Conservation (phyloP, 202 grass and related monocot genomes). For the Musa balbisiana region DNA sequence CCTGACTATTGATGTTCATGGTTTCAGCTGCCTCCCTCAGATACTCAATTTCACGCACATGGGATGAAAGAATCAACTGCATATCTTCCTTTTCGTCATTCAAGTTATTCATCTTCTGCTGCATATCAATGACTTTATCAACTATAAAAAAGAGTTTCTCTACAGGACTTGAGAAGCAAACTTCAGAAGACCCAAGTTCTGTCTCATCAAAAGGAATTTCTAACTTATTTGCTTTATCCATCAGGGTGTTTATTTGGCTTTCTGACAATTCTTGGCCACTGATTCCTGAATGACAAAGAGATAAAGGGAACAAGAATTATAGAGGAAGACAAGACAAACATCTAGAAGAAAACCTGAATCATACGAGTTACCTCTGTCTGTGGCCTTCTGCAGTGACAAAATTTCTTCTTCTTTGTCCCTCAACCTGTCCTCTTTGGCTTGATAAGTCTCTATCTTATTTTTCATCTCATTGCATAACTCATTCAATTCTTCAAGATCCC, state of each 20-base stretch:
- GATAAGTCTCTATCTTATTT: constrained; percentile 45
- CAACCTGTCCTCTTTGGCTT: constrained; percentile 42
- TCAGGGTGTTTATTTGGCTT: constrained; percentile 57
- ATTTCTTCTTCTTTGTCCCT: constrained; percentile 61
- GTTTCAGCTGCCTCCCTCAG: constrained; percentile 55
- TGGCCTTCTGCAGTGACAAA: constrained; percentile 30
- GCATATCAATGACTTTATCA: constrained; percentile 59
- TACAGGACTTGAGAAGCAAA: constrained; percentile 38
- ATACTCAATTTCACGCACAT: constrained; percentile 55
- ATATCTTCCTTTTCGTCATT: constrained; percentile 74
- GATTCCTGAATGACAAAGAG: constrained; percentile 35
- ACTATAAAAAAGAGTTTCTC: constrained; percentile 62
- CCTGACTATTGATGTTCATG: constrained; percentile 30
- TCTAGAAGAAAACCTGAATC: constrained; percentile 22
- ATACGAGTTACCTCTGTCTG: constrained; percentile 47
- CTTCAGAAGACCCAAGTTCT: constrained; percentile 28
- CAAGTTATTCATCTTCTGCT: constrained; percentile 38
- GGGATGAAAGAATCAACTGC: constrained; percentile 64
- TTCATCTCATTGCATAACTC: constrained; percentile 53
- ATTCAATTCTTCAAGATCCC: constrained; percentile 52
- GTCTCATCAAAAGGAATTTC: constrained; percentile 31
- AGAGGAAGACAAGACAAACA: background rate
- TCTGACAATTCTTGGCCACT: constrained; percentile 36
- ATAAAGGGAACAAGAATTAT: constrained; percentile 21
- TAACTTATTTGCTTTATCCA: constrained; percentile 78